A percentile compares a stretch with the other conserved stretches of the same genome.
phyloP scores from a whole-genome alignment of 306 rosid genomes.

The Dryas drummondii region DNA sequence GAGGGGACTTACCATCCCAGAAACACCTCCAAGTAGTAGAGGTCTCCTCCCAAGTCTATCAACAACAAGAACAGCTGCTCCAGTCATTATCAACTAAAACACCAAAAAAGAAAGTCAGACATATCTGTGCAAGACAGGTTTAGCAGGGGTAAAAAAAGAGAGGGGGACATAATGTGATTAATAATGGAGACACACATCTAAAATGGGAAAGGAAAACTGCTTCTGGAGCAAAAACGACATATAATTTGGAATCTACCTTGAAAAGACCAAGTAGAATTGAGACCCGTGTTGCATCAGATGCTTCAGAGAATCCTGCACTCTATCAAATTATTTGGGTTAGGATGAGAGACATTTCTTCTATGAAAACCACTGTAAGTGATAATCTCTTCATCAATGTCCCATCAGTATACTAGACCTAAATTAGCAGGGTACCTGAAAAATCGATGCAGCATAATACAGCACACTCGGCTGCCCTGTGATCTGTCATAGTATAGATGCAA shows the following conservation, averaged over 20 bases:
- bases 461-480: constrained; percentile 99
- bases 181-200: neutral
- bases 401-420: constrained; percentile 21
- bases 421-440: constrained; percentile 71
- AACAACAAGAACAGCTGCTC: constrained; percentile 72
- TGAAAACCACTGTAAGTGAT: neutral
- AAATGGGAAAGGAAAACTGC: neutral
- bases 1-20: constrained; percentile 72
- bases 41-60: constrained; percentile 98
- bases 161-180: neutral
- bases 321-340: constrained; percentile 32
- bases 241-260: constrained; percentile 56
- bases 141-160: neutral
- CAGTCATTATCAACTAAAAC: constrained; percentile 83
- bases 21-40: constrained; percentile 84
- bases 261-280: constrained; percentile 82
- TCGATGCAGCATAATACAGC: constrained; percentile 87
- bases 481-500: constrained; percentile 47
- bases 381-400: constrained; percentile 21
- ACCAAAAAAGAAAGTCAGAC: constrained; percentile 15
- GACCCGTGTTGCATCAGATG: constrained; percentile 93
- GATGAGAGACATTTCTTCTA: constrained; percentile 24
- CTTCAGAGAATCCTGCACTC: constrained; percentile 95
- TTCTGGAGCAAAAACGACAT: neutral
- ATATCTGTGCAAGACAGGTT: neutral